A percentile compares a stretch with the other conserved stretches of the same genome.
phyloP scores from a whole-genome alignment of 495 filamentous ascomycete species.

The Rusavskia elegans region DNA sequence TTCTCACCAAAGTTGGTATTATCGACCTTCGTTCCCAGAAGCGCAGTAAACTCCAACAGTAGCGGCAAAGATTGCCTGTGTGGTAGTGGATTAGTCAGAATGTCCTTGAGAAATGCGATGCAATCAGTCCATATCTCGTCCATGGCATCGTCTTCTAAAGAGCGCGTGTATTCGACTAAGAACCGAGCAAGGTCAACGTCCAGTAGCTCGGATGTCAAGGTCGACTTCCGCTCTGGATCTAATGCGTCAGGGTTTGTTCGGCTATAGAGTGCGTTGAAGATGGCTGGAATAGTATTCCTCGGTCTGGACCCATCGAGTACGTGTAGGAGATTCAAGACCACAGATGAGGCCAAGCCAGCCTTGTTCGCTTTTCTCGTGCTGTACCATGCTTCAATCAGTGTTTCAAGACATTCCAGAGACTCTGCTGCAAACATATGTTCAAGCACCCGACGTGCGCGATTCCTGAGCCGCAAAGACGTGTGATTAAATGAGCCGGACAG shows the following conservation, averaged over 20 bases:
- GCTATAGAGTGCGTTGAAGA: slow-evolving; percentile 94
- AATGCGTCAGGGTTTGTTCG: slow-evolving; percentile 72
- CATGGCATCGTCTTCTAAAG: slow-evolving; percentile 94
- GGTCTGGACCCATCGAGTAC: slow-evolving; percentile 83
- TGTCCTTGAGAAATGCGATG: slow-evolving; percentile 75
- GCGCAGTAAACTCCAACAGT: slow-evolving; percentile 73
- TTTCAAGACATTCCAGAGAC: slow-evolving; percentile 88
- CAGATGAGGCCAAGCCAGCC: slow-evolving; percentile 18
- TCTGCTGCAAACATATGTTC: slow-evolving; percentile 91
- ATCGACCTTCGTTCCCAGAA: slow-evolving; percentile 84
- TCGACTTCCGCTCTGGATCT: slow-evolving; percentile 67
- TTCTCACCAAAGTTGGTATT: slow-evolving; percentile 98
- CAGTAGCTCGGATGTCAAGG: slow-evolving; percentile 64
- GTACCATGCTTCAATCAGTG: slow-evolving; percentile 68
- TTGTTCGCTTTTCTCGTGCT: slow-evolving; percentile 17
- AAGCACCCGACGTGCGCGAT: slow-evolving; percentile 69
- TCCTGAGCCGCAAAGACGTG: slow-evolving; percentile 76
- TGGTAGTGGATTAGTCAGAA: slow-evolving; percentile 86
- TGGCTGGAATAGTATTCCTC: slow-evolving; percentile 84
- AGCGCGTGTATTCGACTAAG: slow-evolving; percentile 72
- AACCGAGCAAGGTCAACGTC: slow-evolving; percentile 78
- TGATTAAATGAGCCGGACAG: slow-evolving; percentile 72
- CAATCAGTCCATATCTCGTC: slow-evolving; percentile 98
- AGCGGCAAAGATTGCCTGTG: slow-evolving; percentile 81
- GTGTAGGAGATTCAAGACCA: slow-evolving; percentile 69